Evolutionary conservation across 164 flowering plant genomes (phyloP).

Genomic region (Nelumbo lutea): DNA sequence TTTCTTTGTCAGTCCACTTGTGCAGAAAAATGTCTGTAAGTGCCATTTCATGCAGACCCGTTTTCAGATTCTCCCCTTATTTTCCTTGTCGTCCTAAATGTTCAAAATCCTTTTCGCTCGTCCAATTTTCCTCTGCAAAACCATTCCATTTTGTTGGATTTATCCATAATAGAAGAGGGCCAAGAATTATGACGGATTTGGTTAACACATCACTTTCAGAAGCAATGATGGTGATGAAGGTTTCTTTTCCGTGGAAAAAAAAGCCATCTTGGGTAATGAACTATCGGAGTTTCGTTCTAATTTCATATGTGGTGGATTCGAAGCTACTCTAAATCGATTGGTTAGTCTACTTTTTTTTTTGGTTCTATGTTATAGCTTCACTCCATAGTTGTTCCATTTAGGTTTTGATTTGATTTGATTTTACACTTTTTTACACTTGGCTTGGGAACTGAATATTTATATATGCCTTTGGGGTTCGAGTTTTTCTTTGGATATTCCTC

Average conservation of each 20-base stretch:
- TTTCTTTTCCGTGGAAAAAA: slow-evolving; percentile 28
- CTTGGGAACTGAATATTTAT: too few relatives aligned
- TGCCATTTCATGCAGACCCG: slow-evolving; percentile 2
- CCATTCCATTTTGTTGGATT: slow-evolving; percentile 5
- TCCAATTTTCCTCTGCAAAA: slow-evolving; percentile 5
- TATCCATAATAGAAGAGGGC: not conserved
- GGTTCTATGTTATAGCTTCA: too few relatives aligned
- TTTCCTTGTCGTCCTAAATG: slow-evolving; percentile 1
- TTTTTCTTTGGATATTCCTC: too few relatives aligned
- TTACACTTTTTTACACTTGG: too few relatives aligned
- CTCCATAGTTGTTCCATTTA: too few relatives aligned
- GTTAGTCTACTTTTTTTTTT: too few relatives aligned
- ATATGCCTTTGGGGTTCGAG: too few relatives aligned
- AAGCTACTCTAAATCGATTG: slow-evolving; percentile 55
- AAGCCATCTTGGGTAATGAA: slow-evolving; percentile 30
- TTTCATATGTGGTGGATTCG: slow-evolving; percentile 21
- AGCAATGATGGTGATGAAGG: slow-evolving; percentile 21
- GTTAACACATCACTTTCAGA: slow-evolving; percentile 15
- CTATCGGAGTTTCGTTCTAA: slow-evolving; percentile 11
- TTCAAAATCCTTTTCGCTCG: slow-evolving; percentile 13
- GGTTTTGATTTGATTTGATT: too few relatives aligned
- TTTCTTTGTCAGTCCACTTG: too few relatives aligned
- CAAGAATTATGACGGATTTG: slow-evolving; percentile 27
- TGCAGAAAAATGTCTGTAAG: slow-evolving; percentile 15
- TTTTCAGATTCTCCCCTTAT: slow-evolving; percentile 8